Evolutionary conservation across 129 eudicot genomes (phyloP).

Genomic region (Logfia minima): DNA sequence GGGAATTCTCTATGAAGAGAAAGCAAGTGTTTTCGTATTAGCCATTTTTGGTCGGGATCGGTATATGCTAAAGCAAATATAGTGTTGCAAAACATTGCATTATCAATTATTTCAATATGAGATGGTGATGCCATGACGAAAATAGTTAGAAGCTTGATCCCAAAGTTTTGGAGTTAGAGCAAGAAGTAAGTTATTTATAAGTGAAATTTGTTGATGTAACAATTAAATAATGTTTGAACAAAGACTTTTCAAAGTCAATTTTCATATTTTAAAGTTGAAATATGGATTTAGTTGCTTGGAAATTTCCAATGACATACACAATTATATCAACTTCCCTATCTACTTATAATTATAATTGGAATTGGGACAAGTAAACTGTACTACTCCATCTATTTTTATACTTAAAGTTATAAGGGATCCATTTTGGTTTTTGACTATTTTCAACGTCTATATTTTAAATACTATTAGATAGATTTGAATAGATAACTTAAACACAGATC

Average conservation of each 20-base stretch:
- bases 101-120: conserved; percentile 46
- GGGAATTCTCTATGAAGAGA: conserved; percentile 48
- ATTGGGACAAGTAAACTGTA: not conserved
- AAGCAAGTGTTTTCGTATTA: conserved; percentile 59
- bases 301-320: conserved; percentile 27
- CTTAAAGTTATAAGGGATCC: not conserved
- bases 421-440: not conserved
- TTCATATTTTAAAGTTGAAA: conserved; percentile 17
- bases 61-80: conserved; percentile 43
- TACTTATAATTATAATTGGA: not conserved
- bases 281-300: conserved; percentile 27
- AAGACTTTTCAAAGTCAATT: conserved; percentile 31
- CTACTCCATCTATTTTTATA: not conserved
- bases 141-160: conserved; percentile 4
- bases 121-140: conserved; percentile 45
- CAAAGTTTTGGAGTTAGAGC: not conserved
- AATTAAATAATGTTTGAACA: not conserved
- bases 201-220: not conserved
- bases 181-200: conserved; percentile 4
- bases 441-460: not conserved
- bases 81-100: conserved; percentile 49
- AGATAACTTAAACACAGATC: too few species aligned
- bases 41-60: conserved; percentile 60
- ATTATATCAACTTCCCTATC: conserved; percentile 24
- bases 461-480: too few species aligned